Percentiles rank a stretch among this genome's conserved stretches.
phyloP scores from a whole-genome alignment of 2,329 filamentous ascomycete species.

The Macrophomina pseudophaseolina region DNA sequence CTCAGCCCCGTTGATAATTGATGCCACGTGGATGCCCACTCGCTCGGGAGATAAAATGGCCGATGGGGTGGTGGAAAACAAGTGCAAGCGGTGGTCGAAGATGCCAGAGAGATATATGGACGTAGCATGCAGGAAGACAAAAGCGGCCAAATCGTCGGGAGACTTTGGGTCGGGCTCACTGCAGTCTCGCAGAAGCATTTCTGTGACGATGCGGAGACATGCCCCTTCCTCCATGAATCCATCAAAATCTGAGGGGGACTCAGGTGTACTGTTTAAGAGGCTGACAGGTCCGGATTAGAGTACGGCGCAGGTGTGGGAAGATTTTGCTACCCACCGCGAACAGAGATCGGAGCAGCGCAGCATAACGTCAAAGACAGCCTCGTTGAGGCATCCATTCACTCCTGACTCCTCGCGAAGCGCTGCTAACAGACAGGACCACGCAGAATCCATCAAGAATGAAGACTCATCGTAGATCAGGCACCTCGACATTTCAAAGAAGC shows the following conservation, averaged over 20 bases:
- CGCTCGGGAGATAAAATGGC: not conserved
- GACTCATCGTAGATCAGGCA: not conserved
- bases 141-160: not conserved
- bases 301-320: too few relatives aligned
- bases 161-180: not conserved
- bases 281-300: not conserved
- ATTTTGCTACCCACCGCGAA: not conserved
- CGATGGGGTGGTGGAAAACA: not conserved
- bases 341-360: not conserved
- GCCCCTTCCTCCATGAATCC: not conserved
- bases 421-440: not conserved
- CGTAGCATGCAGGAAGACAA: constrained; percentile 1
- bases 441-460: not conserved
- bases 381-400: not conserved
- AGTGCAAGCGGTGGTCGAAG: constrained; percentile 2
- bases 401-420: not conserved
- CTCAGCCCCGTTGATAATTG: not conserved
- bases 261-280: not conserved
- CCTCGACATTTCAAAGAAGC: not conserved
- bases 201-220: not conserved
- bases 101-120: constrained; percentile 18
- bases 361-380: not conserved
- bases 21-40: not conserved
- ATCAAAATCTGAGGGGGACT: not conserved
- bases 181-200: not conserved